Evolutionary conservation across 1,284 basidiomycete genomes (phyloP).

Genomic region (Ceratobasidium sp.): DNA sequence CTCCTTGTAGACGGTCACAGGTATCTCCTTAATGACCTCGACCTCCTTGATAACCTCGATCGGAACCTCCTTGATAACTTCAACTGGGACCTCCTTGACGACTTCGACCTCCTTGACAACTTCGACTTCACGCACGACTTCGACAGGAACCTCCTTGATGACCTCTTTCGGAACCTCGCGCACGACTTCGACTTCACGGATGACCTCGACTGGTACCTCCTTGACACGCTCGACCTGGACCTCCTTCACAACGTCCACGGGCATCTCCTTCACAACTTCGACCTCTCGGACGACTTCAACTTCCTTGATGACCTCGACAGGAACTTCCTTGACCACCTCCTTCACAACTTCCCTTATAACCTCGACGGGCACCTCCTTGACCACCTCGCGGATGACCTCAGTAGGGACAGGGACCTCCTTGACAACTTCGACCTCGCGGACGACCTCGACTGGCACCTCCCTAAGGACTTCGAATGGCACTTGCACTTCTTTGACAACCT

Average conservation of each 20-base stretch:
- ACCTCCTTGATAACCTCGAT: constrained; percentile 45
- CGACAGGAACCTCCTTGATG: constrained; percentile 49
- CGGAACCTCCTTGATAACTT: constrained; percentile 44
- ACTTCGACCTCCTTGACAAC: constrained; percentile 48
- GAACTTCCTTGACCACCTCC: constrained; percentile 49
- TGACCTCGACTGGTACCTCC: constrained; percentile 43
- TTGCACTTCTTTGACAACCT: constrained; percentile 45
- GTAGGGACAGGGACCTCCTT: constrained; percentile 24
- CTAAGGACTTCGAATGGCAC: constrained; percentile 28
- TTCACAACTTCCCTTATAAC: constrained; percentile 46
- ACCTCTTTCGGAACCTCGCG: constrained; percentile 49
- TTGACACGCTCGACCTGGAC: constrained; percentile 20
- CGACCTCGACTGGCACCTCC: constrained; percentile 44
- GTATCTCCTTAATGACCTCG: constrained; percentile 50
- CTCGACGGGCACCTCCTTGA: constrained; percentile 48
- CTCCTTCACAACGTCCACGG: constrained; percentile 34
- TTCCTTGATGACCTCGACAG: constrained; percentile 46
- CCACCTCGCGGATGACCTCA: constrained; percentile 44
- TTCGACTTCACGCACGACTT: constrained; percentile 51
- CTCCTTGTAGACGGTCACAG: constrained; percentile 44
- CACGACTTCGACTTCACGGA: constrained; percentile 45
- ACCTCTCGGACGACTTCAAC: constrained; percentile 45
- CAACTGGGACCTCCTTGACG: constrained; percentile 44
- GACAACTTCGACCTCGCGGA: constrained; percentile 30
- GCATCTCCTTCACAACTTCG: constrained; percentile 46